Base-by-base conservation (phyloP, 1,284 basidiomycete species). In the Clitocybe nebularis region DNA sequence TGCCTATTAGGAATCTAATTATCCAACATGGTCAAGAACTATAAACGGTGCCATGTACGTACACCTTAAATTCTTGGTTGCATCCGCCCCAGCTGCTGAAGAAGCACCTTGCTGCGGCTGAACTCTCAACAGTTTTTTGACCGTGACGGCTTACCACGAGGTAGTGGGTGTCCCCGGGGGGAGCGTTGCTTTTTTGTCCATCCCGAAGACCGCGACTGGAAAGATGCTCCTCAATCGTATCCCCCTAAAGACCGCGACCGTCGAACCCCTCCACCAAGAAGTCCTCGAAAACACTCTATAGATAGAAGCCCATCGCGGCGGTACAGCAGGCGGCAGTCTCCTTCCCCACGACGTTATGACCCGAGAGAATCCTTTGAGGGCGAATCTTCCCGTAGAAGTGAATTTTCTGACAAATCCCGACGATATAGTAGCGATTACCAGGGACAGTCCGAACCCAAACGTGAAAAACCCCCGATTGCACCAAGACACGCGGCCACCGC, bases 171-270 rank as follows among this genome's bases (percentile, higher is more conserved):
- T 32, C 42, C 8, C 5, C 44, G 36, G 7, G 21, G 24, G 3
- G 19, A 22, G 0, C 0, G 0, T 5, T 64, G 61, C 39, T 23
- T 11, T 0, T 64, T 55, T 30, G 46, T 53, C 5, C 62, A 63
- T 35, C 62, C 61, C 32, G 38, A 46, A 4, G 55, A 64, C 25
- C 49, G 49, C 10, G 36, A 43, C 17, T 63, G 61, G 60, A 6
- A 24, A 9, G 13, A 28, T 11, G 49, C 49, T 28, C 48, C 32
- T n/a, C 33, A 39, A 33, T 38, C 35, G 5, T 22, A n/a, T 5
- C n/a, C 36, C 9, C 20, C 32, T 13, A 21, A 8, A 10, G 16
- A 11, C 8, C 34, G 25, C 9, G 29, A 28, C 41, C 48, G 11
- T 30, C 34, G 32, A 13, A 41, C 35, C 34, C 44, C 34, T 32